These are phyloP conservation scores for Onygena corvina DNA, from an alignment of 2,329 filamentous ascomycete species.

Conservation along the genomic window DNA sequence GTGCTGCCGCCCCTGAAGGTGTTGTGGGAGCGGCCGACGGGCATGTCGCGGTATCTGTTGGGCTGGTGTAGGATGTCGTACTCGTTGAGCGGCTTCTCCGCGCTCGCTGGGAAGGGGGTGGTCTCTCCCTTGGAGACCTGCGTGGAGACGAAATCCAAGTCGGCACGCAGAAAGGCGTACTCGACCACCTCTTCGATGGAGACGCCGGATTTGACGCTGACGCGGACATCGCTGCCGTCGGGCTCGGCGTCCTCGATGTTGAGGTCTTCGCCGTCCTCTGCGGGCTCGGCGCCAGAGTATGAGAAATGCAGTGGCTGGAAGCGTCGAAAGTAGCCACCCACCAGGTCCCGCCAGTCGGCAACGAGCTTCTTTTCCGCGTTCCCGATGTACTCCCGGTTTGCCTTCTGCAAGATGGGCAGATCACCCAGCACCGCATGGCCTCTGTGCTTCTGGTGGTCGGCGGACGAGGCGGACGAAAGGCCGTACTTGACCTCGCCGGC, in stretches of 20 bases:
- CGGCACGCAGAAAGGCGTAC: conserved; percentile 86
- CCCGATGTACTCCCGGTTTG: conserved; percentile 50
- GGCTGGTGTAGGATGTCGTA: conserved; percentile 67
- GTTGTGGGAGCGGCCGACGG: conserved; percentile 55
- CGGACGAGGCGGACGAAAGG: neutral
- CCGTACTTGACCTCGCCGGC: neutral
- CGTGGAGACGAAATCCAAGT: conserved; percentile 84
- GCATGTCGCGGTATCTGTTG: conserved; percentile 32
- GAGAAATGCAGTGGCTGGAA: conserved; percentile 74
- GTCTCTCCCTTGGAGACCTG: conserved; percentile 72
- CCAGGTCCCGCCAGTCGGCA: conserved; percentile 63
- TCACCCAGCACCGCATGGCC: conserved; percentile 17
- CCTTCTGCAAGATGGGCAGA: conserved; percentile 41
- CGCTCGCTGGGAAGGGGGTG: conserved; percentile 51
- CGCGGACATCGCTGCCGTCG: conserved; percentile 6
- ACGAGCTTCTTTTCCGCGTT: conserved; percentile 61
- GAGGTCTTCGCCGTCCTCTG: conserved; percentile 20
- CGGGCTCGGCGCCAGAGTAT: conserved; percentile 25
- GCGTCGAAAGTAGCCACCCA: conserved; percentile 88
- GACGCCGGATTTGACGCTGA: conserved; percentile 27
- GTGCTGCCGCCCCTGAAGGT: conserved; percentile 93
- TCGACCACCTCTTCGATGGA: conserved; percentile 51
- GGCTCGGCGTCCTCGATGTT: conserved; percentile 16
- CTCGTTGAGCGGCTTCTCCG: conserved; percentile 69
- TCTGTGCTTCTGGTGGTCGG: conserved; percentile 2